Percentiles rank a stretch among this genome's conserved stretches.
phyloP scores from a whole-genome alignment of 306 rosid species.

The Castanopsis chinensis region DNA sequence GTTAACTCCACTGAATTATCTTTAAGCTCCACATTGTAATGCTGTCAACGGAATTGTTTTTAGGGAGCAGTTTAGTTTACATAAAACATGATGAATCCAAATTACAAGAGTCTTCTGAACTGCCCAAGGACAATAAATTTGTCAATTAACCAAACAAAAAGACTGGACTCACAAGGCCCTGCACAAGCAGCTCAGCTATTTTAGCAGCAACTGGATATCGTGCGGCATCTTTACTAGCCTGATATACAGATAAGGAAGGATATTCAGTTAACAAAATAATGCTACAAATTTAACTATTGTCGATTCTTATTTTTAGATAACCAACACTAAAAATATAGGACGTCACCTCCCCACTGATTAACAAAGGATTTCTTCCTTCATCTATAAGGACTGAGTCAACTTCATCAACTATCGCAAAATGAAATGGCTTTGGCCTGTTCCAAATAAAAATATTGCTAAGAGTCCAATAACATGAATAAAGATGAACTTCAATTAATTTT shows the following conservation, averaged over 20 bases:
- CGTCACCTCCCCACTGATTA: conserved; percentile 93
- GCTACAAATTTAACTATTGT: conserved; percentile 15
- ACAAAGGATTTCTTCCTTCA: conserved; percentile 96
- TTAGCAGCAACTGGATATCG: conserved; percentile 97
- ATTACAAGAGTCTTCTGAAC: conserved; percentile 12
- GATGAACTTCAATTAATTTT: conserved; percentile 14
- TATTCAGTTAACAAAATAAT: conserved; percentile 9
- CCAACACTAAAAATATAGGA: not conserved
- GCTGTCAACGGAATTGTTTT: conserved; percentile 53
- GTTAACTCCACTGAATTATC: conserved; percentile 91
- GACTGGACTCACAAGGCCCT: conserved; percentile 62
- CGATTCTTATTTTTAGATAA: conserved; percentile 15
- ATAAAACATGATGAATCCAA: conserved; percentile 1
- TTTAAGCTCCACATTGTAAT: conserved; percentile 86
- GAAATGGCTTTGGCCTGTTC: conserved; percentile 94
- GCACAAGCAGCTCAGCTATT: conserved; percentile 84
- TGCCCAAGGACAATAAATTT: conserved; percentile 13
- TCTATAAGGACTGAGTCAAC: conserved; percentile 95
- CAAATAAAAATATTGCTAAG: conserved; percentile 21
- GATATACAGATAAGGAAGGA: conserved; percentile 38
- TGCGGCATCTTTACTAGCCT: conserved; percentile 94
- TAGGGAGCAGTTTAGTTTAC: conserved; percentile 14
- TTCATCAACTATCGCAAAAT: conserved; percentile 97
- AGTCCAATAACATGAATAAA: conserved; percentile 6
- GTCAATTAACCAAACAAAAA: conserved; percentile 17